These are phyloP conservation scores for Salvia rosmarinus DNA, from an alignment of 257 asterid species.

Conservation along the genomic window DNA sequence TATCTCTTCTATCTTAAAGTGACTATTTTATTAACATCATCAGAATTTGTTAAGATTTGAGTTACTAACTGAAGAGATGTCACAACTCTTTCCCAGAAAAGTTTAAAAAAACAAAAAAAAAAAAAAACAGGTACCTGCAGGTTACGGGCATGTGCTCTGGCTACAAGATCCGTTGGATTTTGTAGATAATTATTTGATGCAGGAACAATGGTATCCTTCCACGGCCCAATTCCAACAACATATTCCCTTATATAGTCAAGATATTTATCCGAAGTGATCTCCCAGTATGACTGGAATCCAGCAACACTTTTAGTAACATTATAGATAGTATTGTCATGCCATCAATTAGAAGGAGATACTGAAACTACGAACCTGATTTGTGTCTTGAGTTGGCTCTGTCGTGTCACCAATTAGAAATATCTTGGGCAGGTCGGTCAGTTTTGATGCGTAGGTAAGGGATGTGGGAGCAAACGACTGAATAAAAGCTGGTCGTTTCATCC, in stretches of 20 bases:
- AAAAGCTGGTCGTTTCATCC: slow-evolving; percentile 85
- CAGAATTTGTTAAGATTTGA: not conserved
- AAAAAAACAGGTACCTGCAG: no score
- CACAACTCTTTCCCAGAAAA: not conserved
- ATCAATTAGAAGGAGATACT: not conserved
- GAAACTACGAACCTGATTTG: slow-evolving; percentile 72
- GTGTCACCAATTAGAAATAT: slow-evolving; percentile 69
- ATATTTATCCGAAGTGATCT: slow-evolving; percentile 88
- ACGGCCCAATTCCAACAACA: no score
- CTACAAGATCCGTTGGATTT: no score
- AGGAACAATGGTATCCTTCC: no score
- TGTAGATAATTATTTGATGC: no score
- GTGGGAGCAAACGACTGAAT: slow-evolving; percentile 97
- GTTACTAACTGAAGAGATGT: not conserved
- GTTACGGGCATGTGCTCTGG: no score
- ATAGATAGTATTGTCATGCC: no score
- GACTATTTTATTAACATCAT: not conserved
- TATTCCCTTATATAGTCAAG: slow-evolving; percentile 73
- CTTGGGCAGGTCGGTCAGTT: slow-evolving; percentile 81
- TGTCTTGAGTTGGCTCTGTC: slow-evolving; percentile 70
- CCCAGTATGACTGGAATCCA: slow-evolving; percentile 69
- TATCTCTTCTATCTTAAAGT: no score
- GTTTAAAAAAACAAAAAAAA: no score
- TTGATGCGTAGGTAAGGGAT: slow-evolving; percentile 72
- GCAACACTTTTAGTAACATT: slow-evolving; percentile 14